Conservation (phyloP, 805 yeast species). For the Cephaloascus albidus region DNA sequence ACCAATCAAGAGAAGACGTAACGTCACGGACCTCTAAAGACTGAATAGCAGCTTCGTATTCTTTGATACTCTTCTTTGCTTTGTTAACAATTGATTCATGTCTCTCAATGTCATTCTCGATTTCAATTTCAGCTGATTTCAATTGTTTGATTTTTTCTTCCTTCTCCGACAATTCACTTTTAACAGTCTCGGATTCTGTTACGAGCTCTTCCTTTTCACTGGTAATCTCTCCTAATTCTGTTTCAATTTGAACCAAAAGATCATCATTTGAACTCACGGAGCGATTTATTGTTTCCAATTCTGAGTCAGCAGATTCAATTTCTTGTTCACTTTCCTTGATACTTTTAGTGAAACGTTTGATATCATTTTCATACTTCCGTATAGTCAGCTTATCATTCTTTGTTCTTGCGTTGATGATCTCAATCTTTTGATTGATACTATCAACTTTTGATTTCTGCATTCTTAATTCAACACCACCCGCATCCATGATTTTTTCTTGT, state of each 20-base stretch:
- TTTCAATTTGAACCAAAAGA: conserved; percentile 20
- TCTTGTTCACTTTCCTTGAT: conserved; percentile 40
- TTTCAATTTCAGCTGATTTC: conserved; percentile 58
- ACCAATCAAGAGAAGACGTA: conserved; percentile 39
- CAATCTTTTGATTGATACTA: conserved; percentile 59
- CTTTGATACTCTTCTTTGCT: conserved; percentile 27
- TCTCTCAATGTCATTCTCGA: conserved; percentile 55
- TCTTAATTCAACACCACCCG: conserved; percentile 83
- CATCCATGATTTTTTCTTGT: conserved; percentile 74
- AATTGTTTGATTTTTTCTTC: conserved; percentile 41
- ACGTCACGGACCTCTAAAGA: conserved; percentile 46
- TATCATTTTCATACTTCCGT: conserved; percentile 56
- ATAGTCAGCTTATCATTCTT: conserved; percentile 46
- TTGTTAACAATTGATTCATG: conserved; percentile 27
- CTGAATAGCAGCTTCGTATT: conserved; percentile 28
- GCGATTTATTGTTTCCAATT: conserved; percentile 20
- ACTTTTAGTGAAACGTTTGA: conserved; percentile 42
- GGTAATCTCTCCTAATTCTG: conserved; percentile 16
- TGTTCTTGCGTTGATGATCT: conserved; percentile 45
- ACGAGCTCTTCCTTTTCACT: conserved; percentile 25
- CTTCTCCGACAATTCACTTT: conserved; percentile 22
- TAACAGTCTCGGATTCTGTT: conserved; percentile 25
- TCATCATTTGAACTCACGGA: conserved; percentile 13
- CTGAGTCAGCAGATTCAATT: conserved; percentile 19
- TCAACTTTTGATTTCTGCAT: conserved; percentile 77